Conservation (phyloP, 441 rosid species). For the Hura crepitans region DNA sequence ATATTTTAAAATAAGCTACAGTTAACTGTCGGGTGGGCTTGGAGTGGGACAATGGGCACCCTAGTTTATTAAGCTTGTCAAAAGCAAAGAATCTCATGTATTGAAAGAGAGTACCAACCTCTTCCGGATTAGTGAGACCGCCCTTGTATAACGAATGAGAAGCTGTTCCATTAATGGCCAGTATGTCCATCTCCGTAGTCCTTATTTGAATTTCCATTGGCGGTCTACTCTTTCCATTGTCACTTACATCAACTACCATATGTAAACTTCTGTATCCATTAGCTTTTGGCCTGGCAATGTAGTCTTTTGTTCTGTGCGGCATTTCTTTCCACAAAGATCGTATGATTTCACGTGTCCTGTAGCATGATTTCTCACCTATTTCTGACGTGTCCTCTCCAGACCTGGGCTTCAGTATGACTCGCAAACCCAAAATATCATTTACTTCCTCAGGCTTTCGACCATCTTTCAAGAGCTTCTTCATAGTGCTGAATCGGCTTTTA, state of each 20-base stretch:
- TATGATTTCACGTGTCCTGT: constrained; percentile 58
- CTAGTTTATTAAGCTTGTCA: background rate
- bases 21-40: background rate
- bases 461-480: constrained; percentile 88
- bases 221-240: constrained; percentile 53
- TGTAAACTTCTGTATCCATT: constrained; percentile 91
- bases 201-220: constrained; percentile 92
- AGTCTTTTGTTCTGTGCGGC: constrained; percentile 79
- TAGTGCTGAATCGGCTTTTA: constrained; percentile 85
- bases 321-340: constrained; percentile 76
- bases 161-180: constrained; percentile 80
- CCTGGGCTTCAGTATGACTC: constrained; percentile 64
- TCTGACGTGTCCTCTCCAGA: constrained; percentile 32
- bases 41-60: background rate
- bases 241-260: constrained; percentile 90
- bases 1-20: background rate
- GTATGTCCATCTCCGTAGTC: constrained; percentile 74
- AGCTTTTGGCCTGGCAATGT: constrained; percentile 69
- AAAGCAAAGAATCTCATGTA: background rate
- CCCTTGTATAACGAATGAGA: constrained; percentile 88
- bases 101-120: constrained; percentile 39
- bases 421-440: constrained; percentile 76
- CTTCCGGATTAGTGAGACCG: constrained; percentile 84
- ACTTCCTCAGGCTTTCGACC: constrained; percentile 89
- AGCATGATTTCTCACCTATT: constrained; percentile 65